A percentile compares a stretch with the other conserved stretches of the same genome.
Evolutionary conservation across 371 early-diverging fungal species (phyloP).

Genomic region (Blakeslea trispora): DNA sequence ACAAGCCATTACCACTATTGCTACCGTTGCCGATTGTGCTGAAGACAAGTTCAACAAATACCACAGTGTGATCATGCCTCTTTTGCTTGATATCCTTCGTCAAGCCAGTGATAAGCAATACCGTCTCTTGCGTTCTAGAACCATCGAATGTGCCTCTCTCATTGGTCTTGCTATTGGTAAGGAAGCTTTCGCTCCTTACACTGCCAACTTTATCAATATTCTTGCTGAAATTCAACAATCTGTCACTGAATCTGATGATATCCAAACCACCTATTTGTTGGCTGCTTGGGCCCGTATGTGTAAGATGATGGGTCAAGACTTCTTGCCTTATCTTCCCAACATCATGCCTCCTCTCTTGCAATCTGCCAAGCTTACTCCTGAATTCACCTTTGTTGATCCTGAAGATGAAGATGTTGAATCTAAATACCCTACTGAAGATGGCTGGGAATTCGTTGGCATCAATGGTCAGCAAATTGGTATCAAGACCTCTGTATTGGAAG

Average conservation of each 20-base stretch:
- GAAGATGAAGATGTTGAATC: conserved; percentile 84
- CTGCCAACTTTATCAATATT: conserved; percentile 74
- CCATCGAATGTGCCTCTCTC: conserved; percentile 93
- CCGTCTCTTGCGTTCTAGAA: conserved; percentile 89
- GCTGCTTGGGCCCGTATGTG: conserved; percentile 97
- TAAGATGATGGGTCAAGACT: conserved; percentile 91
- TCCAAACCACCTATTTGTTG: conserved; percentile 88
- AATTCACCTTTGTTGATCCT: conserved; percentile 85
- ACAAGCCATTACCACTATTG: conserved; percentile 96
- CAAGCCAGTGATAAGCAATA: conserved; percentile 84
- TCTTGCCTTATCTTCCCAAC: conserved; percentile 87
- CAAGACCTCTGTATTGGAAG: conserved; percentile 92
- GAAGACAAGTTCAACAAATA: conserved; percentile 87
- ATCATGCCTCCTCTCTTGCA: conserved; percentile 94
- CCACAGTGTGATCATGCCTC: conserved; percentile 92
- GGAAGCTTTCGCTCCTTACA: conserved; percentile 81
- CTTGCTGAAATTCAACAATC: conserved; percentile 79
- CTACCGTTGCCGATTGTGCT: conserved; percentile 95
- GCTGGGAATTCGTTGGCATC: conserved; percentile 92
- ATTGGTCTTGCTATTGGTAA: conserved; percentile 93
- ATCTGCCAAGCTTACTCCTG: conserved; percentile 88
- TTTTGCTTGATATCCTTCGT: conserved; percentile 82
- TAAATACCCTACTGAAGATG: conserved; percentile 89
- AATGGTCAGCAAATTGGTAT: conserved; percentile 94
- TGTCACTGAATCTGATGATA: conserved; percentile 88